Percentiles rank a stretch among this genome's conserved stretches.
Evolutionary conservation across 192 early-diverging fungal genomes (phyloP).

Genomic region (Spinellus fusiger): DNA sequence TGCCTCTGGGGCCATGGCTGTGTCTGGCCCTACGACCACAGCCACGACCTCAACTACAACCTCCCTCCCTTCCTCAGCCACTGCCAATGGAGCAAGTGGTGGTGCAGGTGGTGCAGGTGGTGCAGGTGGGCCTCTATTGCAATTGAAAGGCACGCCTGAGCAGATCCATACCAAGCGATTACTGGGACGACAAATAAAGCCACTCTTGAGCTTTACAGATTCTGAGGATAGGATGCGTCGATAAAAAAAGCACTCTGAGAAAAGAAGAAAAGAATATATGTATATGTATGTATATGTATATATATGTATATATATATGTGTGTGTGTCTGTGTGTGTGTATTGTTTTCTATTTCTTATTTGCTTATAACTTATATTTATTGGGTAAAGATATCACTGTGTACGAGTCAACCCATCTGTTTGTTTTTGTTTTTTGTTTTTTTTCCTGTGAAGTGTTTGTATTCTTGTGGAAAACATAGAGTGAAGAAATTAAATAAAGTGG

Average conservation of each 20-base stretch:
- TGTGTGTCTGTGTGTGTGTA: too few species aligned
- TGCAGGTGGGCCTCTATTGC: neutral
- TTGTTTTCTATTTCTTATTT: too few species aligned
- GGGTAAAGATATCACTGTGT: too few species aligned
- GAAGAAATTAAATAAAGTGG: too few species aligned
- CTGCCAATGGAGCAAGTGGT: neutral
- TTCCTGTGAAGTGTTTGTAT: too few species aligned
- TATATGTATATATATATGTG: too few species aligned
- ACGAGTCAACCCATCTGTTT: too few species aligned
- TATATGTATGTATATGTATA: neutral
- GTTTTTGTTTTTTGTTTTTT: too few species aligned
- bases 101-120: too few species aligned
- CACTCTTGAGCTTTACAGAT: constrained; percentile 17
- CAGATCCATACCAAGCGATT: constrained; percentile 15
- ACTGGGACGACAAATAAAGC: constrained; percentile 20
- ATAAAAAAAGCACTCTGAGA: constrained; percentile 2
- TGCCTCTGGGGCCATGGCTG: neutral
- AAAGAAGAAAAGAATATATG: neutral
- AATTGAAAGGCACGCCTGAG: constrained; percentile 18
- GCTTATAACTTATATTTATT: too few species aligned
- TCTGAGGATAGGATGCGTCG: neutral
- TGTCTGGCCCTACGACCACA: too few species aligned
- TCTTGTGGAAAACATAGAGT: too few species aligned
- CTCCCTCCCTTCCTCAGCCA: neutral
- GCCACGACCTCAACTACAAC: neutral